Conservation (phyloP, 441 rosid genomes). For the Dalechampia spathulata region DNA sequence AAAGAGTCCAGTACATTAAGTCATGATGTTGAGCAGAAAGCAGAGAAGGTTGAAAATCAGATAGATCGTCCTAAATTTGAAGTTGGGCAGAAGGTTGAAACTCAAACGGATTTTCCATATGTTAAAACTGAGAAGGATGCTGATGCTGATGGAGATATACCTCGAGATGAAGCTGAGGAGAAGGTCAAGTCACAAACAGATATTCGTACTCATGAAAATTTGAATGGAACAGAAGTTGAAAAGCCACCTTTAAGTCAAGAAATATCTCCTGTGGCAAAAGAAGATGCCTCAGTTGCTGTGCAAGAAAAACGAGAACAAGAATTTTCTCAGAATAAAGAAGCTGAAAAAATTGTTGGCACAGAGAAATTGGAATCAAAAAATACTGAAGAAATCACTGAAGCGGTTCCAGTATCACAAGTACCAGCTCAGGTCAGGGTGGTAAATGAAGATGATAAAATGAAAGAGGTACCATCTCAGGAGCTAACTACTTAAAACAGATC, state of each 20-base stretch:
- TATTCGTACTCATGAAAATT: slow-evolving; percentile 24
- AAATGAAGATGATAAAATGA: slow-evolving; percentile 24
- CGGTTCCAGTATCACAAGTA: slow-evolving; percentile 19
- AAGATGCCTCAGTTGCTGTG: slow-evolving; percentile 26
- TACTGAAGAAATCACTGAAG: slow-evolving; percentile 29
- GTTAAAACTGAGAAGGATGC: slow-evolving; percentile 20
- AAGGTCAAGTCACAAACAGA: slow-evolving; percentile 18
- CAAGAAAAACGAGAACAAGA: slow-evolving; percentile 26
- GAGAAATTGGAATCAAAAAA: slow-evolving; percentile 26
- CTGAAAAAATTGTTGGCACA: slow-evolving; percentile 22
- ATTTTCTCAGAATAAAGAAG: slow-evolving; percentile 22
- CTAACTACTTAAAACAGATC: slow-evolving; percentile 16
- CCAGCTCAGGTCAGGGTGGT: slow-evolving; percentile 20
- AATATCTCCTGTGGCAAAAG: slow-evolving; percentile 27
- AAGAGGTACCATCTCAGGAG: slow-evolving; percentile 17
- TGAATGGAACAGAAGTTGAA: slow-evolving; percentile 23
- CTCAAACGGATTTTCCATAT: slow-evolving; percentile 26
- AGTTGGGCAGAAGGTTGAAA: slow-evolving; percentile 27
- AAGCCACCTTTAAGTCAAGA: slow-evolving; percentile 21
- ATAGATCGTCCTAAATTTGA: slow-evolving; percentile 13
- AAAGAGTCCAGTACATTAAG: slow-evolving; percentile 27
- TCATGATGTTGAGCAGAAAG: slow-evolving; percentile 20
- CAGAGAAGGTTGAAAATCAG: slow-evolving; percentile 22
- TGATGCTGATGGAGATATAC: slow-evolving; percentile 8
- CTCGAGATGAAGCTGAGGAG: slow-evolving; percentile 11